A percentile compares a stretch with the other conserved stretches of the same genome.
These are phyloP conservation scores for Penicillium palitans DNA, from an alignment of 2,329 filamentous ascomycete species.

Conservation along the genomic window DNA sequence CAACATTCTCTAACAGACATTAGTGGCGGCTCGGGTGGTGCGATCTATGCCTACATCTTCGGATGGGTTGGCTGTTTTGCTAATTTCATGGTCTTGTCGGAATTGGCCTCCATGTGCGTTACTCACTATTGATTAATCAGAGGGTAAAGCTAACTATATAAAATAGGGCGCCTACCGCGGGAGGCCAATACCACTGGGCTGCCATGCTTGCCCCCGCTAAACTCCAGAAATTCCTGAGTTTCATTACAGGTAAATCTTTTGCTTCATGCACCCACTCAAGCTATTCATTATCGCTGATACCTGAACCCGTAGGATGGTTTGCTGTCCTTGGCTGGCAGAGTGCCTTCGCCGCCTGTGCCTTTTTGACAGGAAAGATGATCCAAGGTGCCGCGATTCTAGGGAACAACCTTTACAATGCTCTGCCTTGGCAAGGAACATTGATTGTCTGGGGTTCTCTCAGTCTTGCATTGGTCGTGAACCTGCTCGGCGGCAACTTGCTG, in stretches of 20 bases:
- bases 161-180: slow-evolving; percentile 30
- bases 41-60: slow-evolving; percentile 32
- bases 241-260: slow-evolving; percentile 28
- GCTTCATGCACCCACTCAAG: neutral
- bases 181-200: slow-evolving; percentile 44
- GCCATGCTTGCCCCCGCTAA: slow-evolving; percentile 40
- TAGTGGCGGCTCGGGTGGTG: slow-evolving; percentile 32
- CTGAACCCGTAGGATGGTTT: slow-evolving; percentile 35
- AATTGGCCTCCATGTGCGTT: slow-evolving; percentile 33
- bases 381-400: slow-evolving; percentile 43
- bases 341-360: slow-evolving; percentile 39
- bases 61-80: slow-evolving; percentile 26
- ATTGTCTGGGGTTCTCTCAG: slow-evolving; percentile 47
- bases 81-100: slow-evolving; percentile 27
- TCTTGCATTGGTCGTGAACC: slow-evolving; percentile 45
- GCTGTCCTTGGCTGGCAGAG: slow-evolving; percentile 45
- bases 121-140: neutral
- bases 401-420: slow-evolving; percentile 35
- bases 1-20: neutral
- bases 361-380: slow-evolving; percentile 34
- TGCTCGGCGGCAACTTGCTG: slow-evolving; percentile 44
- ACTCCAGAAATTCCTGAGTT: slow-evolving; percentile 40
- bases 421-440: slow-evolving; percentile 53
- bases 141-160: neutral
- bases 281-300: neutral